Evolutionary conservation across 2,329 filamentous ascomycete species (phyloP), one percentile per base, ranked within the genome.

Genomic region (Curvularia eragrostidis): DNA sequence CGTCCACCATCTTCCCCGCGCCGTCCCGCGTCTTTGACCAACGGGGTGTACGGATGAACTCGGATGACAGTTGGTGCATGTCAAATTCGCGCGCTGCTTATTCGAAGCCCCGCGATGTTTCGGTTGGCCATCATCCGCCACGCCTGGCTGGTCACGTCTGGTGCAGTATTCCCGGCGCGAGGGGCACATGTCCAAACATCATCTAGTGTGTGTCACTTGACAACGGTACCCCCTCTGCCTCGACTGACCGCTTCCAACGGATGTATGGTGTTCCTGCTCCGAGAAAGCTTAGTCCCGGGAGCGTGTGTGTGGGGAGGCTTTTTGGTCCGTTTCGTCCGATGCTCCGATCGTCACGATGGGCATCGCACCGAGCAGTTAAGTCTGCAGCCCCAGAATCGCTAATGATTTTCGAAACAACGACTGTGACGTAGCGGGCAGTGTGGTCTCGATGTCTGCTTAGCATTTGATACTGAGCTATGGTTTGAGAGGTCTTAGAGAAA

Each of bases 51-150:
- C 24, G 24, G 46, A 28, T 34, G 19, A 18, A 9, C 26, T 32
- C 18, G 39, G 32, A 19, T 34, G 24, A 43, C 28, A 36, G 21
- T 13, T 53, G 36, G 7, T 34, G 6, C 36, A 18, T 42, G 36
- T 34, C 21, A 52, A 12, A 18, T 39, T 39, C 13, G 5, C 26
- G 24, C 26, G 15, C 38, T 18, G 19, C 48, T 44, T 32, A 52
- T 6, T 34, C 26, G 42, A 41, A 41, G 50, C 32, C 19, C 13
- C 39, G 48, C 41, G 52, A 48, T 54, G 36, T 38, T 43, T 60
- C 61, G 65, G 56, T 13, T 54, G 28, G 49, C 47, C 57, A 58
- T 24, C 26, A 41, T 54, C 42, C 59, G 56, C 55, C 39, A 51
- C 51, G 38, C 24, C 57, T 5, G 34, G 34, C 15, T 36, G 3